Evolutionary conservation across 73 alveolate species (phyloP).

Genomic region (Paramecium octaurelia): DNA sequence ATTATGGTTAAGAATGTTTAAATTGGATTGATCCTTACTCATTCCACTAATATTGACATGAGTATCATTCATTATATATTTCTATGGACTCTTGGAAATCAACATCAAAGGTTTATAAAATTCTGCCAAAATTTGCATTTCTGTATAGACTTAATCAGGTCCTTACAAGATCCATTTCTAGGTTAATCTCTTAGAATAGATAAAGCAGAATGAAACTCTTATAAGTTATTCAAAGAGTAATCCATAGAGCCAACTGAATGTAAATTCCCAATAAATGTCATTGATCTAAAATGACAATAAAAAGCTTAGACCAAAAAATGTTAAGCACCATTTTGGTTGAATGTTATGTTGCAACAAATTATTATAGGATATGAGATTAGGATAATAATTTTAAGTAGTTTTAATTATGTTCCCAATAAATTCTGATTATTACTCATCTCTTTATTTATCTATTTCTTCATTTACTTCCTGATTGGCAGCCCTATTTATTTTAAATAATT

Average conservation of each 20-base stretch:
- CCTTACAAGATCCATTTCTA: not conserved
- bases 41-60: conserved; percentile 28
- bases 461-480: not conserved
- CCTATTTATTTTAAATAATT: not conserved
- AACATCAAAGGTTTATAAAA: not conserved
- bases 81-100: not conserved
- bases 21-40: conserved; percentile 28
- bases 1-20: not conserved
- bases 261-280: not conserved
- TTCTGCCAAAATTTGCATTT: conserved; percentile 8
- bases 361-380: not conserved
- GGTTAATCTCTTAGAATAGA: not conserved
- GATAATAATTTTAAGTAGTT: not conserved
- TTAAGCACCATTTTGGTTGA: not conserved
- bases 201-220: not conserved
- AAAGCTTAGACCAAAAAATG: not conserved
- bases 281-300: not conserved
- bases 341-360: not conserved
- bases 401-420: not conserved
- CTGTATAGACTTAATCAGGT: not conserved
- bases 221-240: not conserved
- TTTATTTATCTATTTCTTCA: not conserved
- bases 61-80: conserved; percentile 35
- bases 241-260: not conserved
- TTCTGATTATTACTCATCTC: not conserved